These are phyloP conservation scores for Puccinellia tenuiflora DNA, from an alignment of 176 grass and related monocot genomes.

Conservation along the genomic window DNA sequence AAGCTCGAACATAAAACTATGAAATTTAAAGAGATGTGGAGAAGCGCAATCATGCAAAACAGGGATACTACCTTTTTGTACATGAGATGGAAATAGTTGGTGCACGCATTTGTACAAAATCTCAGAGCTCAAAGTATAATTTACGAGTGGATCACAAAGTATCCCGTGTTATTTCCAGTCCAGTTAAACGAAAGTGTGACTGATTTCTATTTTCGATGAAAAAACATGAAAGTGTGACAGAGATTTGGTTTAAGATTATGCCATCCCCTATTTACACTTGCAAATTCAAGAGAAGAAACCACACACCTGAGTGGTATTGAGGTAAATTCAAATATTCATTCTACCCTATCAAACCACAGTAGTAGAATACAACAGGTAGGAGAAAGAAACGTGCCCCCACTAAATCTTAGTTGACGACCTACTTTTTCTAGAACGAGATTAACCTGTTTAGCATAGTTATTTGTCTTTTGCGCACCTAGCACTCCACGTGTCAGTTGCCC, in stretches of 20 bases:
- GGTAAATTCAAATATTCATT: background rate
- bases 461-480: background rate
- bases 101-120: background rate
- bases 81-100: background rate
- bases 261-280: background rate
- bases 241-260: background rate
- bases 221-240: background rate
- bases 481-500: background rate
- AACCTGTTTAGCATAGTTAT: background rate
- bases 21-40: background rate
- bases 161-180: background rate
- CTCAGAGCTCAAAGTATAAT: background rate
- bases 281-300: background rate
- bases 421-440: background rate
- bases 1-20: background rate
- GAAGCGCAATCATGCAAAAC: background rate
- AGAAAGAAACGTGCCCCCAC: background rate
- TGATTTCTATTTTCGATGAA: background rate
- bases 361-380: background rate
- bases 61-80: background rate
- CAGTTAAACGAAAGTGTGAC: background rate
- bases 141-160: background rate
- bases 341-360: background rate
- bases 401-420: background rate
- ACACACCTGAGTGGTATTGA: background rate